A percentile compares a stretch with the other conserved stretches of the same genome.
phyloP scores from a whole-genome alignment of 1,284 basidiomycete species.

The Moesziomyces parantarcticus region DNA sequence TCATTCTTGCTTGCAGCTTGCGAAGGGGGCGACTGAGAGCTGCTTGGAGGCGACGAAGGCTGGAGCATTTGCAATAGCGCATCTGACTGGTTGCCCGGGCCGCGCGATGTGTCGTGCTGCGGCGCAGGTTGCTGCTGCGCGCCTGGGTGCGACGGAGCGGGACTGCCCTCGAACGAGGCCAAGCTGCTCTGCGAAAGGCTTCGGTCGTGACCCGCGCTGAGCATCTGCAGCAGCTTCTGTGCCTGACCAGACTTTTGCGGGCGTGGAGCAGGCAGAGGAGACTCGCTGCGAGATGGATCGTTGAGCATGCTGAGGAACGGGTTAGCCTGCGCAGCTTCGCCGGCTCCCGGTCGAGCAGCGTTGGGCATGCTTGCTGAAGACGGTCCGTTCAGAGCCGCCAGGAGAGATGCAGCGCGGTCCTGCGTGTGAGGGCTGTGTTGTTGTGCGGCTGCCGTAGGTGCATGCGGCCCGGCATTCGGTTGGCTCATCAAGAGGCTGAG shows the following conservation, averaged over 20 bases:
- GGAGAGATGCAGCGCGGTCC: slow-evolving; percentile 29
- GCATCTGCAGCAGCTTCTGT: slow-evolving; percentile 55
- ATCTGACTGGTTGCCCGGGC: slow-evolving; percentile 13
- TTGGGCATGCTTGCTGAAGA: neutral
- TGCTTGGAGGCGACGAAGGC: slow-evolving; percentile 12
- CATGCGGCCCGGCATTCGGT: slow-evolving; percentile 16
- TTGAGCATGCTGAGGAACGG: slow-evolving; percentile 48
- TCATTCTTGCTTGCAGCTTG: slow-evolving; percentile 37
- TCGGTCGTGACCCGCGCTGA: slow-evolving; percentile 43
- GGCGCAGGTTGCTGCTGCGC: slow-evolving; percentile 23
- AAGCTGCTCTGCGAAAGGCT: slow-evolving; percentile 39
- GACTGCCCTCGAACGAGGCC: slow-evolving; percentile 23
- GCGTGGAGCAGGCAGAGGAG: slow-evolving; percentile 55
- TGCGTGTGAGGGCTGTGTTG: slow-evolving; percentile 15
- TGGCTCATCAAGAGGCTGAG: slow-evolving; percentile 41
- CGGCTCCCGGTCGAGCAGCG: slow-evolving; percentile 2
- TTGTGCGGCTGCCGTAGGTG: slow-evolving; percentile 1
- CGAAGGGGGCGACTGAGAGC: slow-evolving; percentile 17
- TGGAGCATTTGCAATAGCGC: slow-evolving; percentile 41
- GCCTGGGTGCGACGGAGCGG: slow-evolving; percentile 7
- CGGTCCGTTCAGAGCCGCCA: slow-evolving; percentile 35
- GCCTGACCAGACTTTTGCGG: slow-evolving; percentile 54
- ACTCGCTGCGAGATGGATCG: slow-evolving; percentile 41
- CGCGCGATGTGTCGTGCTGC: slow-evolving; percentile 8
- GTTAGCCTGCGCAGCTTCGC: slow-evolving; percentile 1